Conservation (phyloP, 108 stramenopile species). For the Nitzschia sp. region DNA sequence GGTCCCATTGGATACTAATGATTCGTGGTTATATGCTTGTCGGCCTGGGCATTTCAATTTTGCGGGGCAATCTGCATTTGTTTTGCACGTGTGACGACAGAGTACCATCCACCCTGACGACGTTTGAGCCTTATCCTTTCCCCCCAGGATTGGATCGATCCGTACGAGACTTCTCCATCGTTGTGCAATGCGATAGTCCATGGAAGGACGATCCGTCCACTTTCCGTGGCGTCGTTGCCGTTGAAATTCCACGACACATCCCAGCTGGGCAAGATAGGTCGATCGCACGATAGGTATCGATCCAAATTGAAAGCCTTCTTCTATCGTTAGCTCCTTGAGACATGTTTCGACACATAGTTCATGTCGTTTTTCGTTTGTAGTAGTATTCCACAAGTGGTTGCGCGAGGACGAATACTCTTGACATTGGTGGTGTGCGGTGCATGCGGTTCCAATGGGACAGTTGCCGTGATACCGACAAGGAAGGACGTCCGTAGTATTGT, state of each 20-base stretch:
- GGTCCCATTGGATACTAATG: background rate
- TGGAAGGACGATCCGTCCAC: background rate
- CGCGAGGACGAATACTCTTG: background rate
- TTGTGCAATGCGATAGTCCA: slow-evolving; percentile 4
- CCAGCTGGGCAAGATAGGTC: background rate
- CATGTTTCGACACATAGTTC: slow-evolving; percentile 14
- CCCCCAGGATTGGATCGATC: slow-evolving; percentile 13
- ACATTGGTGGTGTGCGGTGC: background rate
- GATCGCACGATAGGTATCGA: background rate
- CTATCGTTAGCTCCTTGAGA: slow-evolving; percentile 18
- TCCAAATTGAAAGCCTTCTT: slow-evolving; percentile 24
- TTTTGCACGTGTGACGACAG: slow-evolving; percentile 20
- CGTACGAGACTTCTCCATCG: slow-evolving; percentile 22
- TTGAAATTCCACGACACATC: slow-evolving; percentile 14
- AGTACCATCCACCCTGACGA: slow-evolving; percentile 29
- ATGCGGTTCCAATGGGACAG: slow-evolving; percentile 7
- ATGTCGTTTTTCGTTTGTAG: background rate
- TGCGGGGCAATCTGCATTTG: slow-evolving; percentile 20
- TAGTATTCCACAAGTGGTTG: background rate
- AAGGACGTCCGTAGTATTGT: too few species aligned
- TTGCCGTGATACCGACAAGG: slow-evolving; percentile 22
- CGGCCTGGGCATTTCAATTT: slow-evolving; percentile 7
- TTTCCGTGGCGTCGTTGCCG: background rate
- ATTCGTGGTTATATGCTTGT: too few species aligned
- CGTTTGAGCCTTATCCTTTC: background rate